Conservation (phyloP, 1,139 yeast species). For the Meyerozyma elateridarum region DNA sequence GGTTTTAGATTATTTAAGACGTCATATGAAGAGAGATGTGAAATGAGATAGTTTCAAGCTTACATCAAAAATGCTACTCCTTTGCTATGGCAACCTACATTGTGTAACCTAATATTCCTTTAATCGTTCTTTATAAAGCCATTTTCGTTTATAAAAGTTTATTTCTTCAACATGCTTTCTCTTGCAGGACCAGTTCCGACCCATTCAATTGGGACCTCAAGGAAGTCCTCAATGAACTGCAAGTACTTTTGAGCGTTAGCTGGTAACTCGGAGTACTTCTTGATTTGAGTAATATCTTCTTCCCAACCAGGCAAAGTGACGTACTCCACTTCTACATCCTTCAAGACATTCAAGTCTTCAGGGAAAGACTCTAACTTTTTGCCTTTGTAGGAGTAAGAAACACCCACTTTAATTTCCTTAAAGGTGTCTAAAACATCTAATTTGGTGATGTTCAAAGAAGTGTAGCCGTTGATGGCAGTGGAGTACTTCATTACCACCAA, state of each 20-base stretch:
- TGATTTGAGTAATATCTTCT: constrained; percentile 69
- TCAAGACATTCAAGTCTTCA: constrained; percentile 77
- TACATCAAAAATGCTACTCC: too few species aligned
- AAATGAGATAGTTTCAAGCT: too few species aligned
- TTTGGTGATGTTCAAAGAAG: constrained; percentile 89
- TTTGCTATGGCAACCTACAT: too few species aligned
- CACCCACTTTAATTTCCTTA: constrained; percentile 81
- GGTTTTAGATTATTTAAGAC: too few species aligned
- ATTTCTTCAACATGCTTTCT: constrained; percentile 66
- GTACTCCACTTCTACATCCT: constrained; percentile 86
- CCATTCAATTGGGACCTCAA: constrained; percentile 87
- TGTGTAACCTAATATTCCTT: too few species aligned
- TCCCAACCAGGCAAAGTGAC: constrained; percentile 95
- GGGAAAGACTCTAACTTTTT: constrained; percentile 78
- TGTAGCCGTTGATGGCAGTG: constrained; percentile 87
- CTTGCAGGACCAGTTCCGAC: constrained; percentile 99
- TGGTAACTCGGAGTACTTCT: constrained; percentile 74
- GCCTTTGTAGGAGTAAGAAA: constrained; percentile 76
- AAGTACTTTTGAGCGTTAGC: constrained; percentile 81
- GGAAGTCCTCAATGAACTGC: constrained; percentile 76
- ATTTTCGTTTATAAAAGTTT: too few species aligned
- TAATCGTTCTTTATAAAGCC: too few species aligned
- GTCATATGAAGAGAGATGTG: too few species aligned
- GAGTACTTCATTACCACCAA: constrained; percentile 92
- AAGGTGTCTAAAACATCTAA: constrained; percentile 90